A percentile compares a stretch with the other conserved stretches of the same genome.
These are phyloP conservation scores for Nicotiana sylvestris DNA, from an alignment of 257 asterid species.

Conservation along the genomic window DNA sequence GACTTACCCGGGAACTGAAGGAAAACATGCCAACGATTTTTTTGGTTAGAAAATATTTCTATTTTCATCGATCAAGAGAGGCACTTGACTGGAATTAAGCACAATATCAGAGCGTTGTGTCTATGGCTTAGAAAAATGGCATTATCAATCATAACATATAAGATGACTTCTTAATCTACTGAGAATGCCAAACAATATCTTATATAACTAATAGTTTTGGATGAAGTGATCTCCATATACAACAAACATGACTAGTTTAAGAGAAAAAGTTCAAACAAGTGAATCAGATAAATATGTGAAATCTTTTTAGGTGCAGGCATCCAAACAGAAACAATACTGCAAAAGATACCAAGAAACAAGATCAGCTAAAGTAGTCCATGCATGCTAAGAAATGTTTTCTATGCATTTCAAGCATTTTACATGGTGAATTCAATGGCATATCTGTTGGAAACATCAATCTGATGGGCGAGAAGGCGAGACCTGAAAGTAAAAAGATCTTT, in stretches of 20 bases:
- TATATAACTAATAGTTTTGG: neutral
- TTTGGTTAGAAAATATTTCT: slow-evolving; percentile 10
- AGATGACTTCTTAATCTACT: neutral
- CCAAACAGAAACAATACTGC: neutral
- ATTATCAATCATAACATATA: neutral
- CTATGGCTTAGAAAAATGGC: neutral
- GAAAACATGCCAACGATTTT: slow-evolving; percentile 17
- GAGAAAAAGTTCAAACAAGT: neutral
- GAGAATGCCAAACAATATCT: neutral
- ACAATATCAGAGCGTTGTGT: neutral
- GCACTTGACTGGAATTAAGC: neutral
- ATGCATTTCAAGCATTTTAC: neutral
- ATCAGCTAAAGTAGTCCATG: neutral
- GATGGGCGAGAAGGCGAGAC: slow-evolving; percentile 34
- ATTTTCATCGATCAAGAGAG: slow-evolving; percentile 8
- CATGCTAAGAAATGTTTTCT: neutral
- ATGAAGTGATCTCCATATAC: slow-evolving; percentile 1
- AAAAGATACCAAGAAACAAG: neutral
- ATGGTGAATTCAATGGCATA: neutral
- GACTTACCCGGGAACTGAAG: slow-evolving; percentile 34
- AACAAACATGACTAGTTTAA: neutral
- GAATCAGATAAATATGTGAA: neutral
- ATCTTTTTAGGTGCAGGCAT: neutral
- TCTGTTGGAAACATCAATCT: slow-evolving; percentile 1
- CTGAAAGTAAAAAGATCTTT: slow-evolving; percentile 35